phyloP scores from a whole-genome alignment of 1,139 yeast genomes.

The Debaryomyces sp. region DNA sequence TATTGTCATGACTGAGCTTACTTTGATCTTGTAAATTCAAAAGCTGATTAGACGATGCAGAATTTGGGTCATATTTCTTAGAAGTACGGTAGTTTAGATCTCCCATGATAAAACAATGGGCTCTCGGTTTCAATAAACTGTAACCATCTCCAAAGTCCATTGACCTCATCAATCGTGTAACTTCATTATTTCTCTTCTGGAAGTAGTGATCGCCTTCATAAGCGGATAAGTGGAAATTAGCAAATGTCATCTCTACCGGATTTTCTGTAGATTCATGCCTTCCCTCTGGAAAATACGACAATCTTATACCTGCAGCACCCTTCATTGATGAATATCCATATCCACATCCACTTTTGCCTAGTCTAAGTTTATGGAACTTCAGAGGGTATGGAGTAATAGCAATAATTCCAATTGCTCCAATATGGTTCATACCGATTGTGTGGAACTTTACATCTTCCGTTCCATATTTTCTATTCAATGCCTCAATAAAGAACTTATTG shows the following conservation, averaged over 20 bases:
- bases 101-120: slow-evolving; percentile 75
- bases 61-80: slow-evolving; percentile 25
- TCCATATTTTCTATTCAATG: slow-evolving; percentile 39
- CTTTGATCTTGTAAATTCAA: slow-evolving; percentile 28
- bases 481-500: slow-evolving; percentile 40
- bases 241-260: slow-evolving; percentile 56
- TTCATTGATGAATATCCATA: slow-evolving; percentile 63
- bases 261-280: slow-evolving; percentile 11
- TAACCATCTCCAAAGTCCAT: slow-evolving; percentile 63
- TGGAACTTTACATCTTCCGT: slow-evolving; percentile 36
- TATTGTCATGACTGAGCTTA: slow-evolving; percentile 12
- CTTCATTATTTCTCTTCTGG: slow-evolving; percentile 54
- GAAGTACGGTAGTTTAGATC: slow-evolving; percentile 78
- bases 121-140: slow-evolving; percentile 54
- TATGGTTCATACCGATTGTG: slow-evolving; percentile 47
- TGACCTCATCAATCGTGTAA: slow-evolving; percentile 50
- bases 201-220: slow-evolving; percentile 62
- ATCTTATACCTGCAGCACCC: slow-evolving; percentile 70
- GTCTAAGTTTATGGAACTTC: slow-evolving; percentile 29
- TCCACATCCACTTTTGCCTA: slow-evolving; percentile 56
- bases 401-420: slow-evolving; percentile 71
- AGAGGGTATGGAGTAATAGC: slow-evolving; percentile 51
- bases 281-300: slow-evolving; percentile 35
- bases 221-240: slow-evolving; percentile 73
- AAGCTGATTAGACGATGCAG: slow-evolving; percentile 21